phyloP scores from a whole-genome alignment of 371 early-diverging fungal species.

The Umbelopsis sp. region DNA sequence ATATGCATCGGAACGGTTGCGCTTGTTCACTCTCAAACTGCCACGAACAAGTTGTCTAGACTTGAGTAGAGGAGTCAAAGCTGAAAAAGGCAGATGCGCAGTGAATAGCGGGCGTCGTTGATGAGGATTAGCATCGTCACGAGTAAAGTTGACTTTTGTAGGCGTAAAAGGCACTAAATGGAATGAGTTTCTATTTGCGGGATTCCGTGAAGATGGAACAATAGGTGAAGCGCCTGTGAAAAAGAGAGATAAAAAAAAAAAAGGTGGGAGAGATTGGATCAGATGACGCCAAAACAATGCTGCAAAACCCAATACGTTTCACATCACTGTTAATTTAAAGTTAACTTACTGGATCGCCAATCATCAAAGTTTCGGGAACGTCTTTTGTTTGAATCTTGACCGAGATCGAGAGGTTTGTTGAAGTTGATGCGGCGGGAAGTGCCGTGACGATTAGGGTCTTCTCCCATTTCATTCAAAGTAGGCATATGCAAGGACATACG shows the following conservation, averaged over 20 bases:
- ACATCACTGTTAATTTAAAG: constrained; percentile 3
- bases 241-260: background rate
- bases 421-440: constrained; percentile 29
- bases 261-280: background rate
- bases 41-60: constrained; percentile 61
- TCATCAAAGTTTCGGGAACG: constrained; percentile 27
- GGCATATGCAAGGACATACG: constrained; percentile 35
- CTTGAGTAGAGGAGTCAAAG: constrained; percentile 48
- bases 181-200: constrained; percentile 18
- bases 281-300: constrained; percentile 19
- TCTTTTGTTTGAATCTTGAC: constrained; percentile 24
- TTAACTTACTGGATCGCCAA: constrained; percentile 33
- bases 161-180: constrained; percentile 34
- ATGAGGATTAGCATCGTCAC: constrained; percentile 27
- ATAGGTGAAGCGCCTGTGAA: constrained; percentile 18
- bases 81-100: constrained; percentile 60
- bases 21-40: constrained; percentile 79
- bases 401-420: constrained; percentile 36
- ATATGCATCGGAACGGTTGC: constrained; percentile 83
- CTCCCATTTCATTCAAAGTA: constrained; percentile 30
- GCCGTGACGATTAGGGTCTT: background rate
- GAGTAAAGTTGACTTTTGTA: constrained; percentile 30
- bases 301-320: constrained; percentile 4
- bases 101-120: constrained; percentile 56
- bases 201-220: constrained; percentile 27